Base-by-base conservation (phyloP, 1,139 yeast species). In the Lodderomyces oxycetoniae region DNA sequence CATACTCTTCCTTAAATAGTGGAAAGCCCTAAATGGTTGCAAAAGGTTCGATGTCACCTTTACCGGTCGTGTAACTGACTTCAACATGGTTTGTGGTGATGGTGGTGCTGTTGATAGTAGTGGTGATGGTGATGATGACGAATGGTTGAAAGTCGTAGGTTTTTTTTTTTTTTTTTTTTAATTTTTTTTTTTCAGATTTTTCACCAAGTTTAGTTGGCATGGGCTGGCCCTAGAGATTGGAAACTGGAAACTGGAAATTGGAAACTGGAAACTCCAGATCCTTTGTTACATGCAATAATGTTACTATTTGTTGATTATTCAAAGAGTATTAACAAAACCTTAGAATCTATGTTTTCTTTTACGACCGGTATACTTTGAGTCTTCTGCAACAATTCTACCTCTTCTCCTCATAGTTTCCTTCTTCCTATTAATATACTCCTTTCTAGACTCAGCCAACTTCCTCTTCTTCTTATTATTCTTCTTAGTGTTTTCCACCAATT, bases 281-380 rank as follows among this genome's bases (percentile, higher is more conserved):
- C n/a, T n/a, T n/a, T n/a, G n/a, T n/a, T n/a, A n/a, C n/a, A n/a
- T n/a, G n/a, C n/a, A n/a, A n/a, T n/a, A n/a, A n/a, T n/a, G n/a
- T n/a, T n/a, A n/a, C n/a, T n/a, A n/a, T n/a, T n/a, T n/a, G n/a
- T n/a, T n/a, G n/a, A n/a, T n/a, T n/a, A n/a, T n/a, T n/a, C n/a
- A n/a, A n/a, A n/a, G n/a, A n/a, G n/a, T n/a, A n/a, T n/a, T n/a
- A n/a, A n/a, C n/a, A n/a, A n/a, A n/a, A n/a, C n/a, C n/a, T 43
- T 55, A 89, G 59, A 91, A 91, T 49, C 85, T 72, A 15, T 94
- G 79, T 47, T 84, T 77, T 74, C 99, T 81, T 70, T 83, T 83
- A 63, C 99, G 77, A 29, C 94, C 98, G 3, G 97, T 86, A 59
- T 81, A 91, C 56, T 83, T 87, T 37, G 95, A 84, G 56, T 91